Evolutionary conservation across 2,329 filamentous ascomycete species (phyloP).

Genomic region (Colletotrichum siamense): DNA sequence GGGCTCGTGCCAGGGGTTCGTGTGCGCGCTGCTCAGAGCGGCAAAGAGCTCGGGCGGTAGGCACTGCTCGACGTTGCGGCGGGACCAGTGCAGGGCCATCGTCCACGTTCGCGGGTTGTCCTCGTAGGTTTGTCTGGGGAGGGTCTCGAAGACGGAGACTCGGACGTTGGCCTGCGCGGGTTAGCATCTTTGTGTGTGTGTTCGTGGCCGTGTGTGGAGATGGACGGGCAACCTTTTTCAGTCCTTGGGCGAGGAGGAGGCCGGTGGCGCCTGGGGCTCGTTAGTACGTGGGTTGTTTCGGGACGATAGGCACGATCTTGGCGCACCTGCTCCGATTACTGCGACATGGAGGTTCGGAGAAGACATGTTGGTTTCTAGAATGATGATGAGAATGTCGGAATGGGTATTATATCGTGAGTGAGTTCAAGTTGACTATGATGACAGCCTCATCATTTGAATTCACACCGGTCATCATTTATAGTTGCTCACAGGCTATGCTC

Average conservation of each 20-base stretch:
- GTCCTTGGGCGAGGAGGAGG: not conserved
- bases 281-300: not conserved
- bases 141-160: not conserved
- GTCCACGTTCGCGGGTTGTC: not conserved
- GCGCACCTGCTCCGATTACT: not conserved
- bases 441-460: rapidly evolving
- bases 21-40: not conserved
- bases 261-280: not conserved
- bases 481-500: not conserved
- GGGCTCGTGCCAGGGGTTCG: not conserved
- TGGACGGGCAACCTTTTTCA: not conserved
- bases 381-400: rapidly evolving
- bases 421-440: not conserved
- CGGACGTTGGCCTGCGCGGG: not conserved
- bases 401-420: rapidly evolving
- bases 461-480: not conserved
- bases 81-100: not conserved
- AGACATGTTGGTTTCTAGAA: not conserved
- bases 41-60: not conserved
- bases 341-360: not conserved
- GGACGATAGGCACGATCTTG: not conserved
- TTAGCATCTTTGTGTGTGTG: not conserved
- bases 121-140: not conserved
- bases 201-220: not conserved
- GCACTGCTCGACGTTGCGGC: not conserved